Percentiles rank a stretch among this genome's conserved stretches.
Conservation (phyloP, 768 basidiomycete genomes). For the Leccinum olivaceopallidum region DNA sequence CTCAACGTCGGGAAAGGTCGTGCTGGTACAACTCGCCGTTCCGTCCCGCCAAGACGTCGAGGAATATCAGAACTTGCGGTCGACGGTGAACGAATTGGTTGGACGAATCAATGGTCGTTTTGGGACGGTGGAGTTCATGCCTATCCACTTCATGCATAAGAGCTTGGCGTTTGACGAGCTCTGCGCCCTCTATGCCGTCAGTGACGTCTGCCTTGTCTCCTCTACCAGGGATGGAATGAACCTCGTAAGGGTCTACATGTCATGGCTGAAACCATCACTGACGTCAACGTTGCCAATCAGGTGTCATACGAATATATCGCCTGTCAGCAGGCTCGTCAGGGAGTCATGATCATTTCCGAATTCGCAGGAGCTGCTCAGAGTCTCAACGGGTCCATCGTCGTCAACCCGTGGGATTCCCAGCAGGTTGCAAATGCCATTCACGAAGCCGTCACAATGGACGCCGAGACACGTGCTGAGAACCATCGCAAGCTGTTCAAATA, state of each 20-base stretch:
- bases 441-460: slow-evolving; percentile 89
- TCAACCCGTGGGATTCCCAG: slow-evolving; percentile 99
- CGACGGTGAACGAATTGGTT: slow-evolving; percentile 96
- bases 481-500: slow-evolving; percentile 96
- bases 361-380: slow-evolving; percentile 98
- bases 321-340: slow-evolving; percentile 89
- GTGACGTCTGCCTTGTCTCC: slow-evolving; percentile 94
- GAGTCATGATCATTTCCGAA: slow-evolving; percentile 97
- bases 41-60: slow-evolving; percentile 98
- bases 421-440: slow-evolving; percentile 97
- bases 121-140: slow-evolving; percentile 99
- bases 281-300: slow-evolving; percentile 40
- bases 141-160: slow-evolving; percentile 99
- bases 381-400: slow-evolving; percentile 93
- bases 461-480: slow-evolving; percentile 83
- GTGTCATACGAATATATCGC: slow-evolving; percentile 99
- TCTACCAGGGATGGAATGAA: slow-evolving; percentile 99
- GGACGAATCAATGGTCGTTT: slow-evolving; percentile 98
- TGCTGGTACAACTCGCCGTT: slow-evolving; percentile 94
- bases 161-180: slow-evolving; percentile 91
- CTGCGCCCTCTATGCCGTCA: slow-evolving; percentile 95
- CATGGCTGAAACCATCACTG: slow-evolving; percentile 8
- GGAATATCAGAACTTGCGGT: slow-evolving; percentile 96
- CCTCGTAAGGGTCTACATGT: slow-evolving; percentile 57
- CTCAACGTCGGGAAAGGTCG: slow-evolving; percentile 55